Evolutionary conservation across 1,139 yeast species (phyloP), one percentile per base, ranked within the genome.

Genomic region (Fermentozyma sake): DNA sequence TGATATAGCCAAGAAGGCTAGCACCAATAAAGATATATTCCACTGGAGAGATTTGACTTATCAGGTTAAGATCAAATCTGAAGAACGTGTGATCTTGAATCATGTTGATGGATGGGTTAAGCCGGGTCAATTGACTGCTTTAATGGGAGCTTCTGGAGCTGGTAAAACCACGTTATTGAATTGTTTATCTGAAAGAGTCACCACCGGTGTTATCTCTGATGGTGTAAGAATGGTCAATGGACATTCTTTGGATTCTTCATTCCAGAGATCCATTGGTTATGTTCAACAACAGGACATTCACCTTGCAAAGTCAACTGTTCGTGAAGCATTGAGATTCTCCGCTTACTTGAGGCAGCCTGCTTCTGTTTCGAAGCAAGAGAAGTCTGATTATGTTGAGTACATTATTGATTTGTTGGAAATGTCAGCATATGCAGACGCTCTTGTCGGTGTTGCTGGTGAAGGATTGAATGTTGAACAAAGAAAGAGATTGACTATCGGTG

Each of bases 81-180:
- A 73, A 44, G 65, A 72, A n/a, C 67, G 86, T 44, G 68, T 78
- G 22, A 70, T 83, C 42, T 64, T 83, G 48, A 67, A 72, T 44
- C 72, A 73, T 37, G 84, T 83, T 31, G 87, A 81, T 50, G 94
- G 94, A 28, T 83, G 61, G 60, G 59, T 57, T 16, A 52, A 53
- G 34, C 63, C 63, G 1, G 63, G 63, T 23, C 56, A 52, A 31
- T 43, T 46, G 35, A 49, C 41, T 46, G 54, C 44, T 32, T 46
- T 32, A 52, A 63, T 83, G 93, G 94, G 94, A 40, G 82, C 89
- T 12, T 80, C 93, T 13, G 94, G 94, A 58, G 93, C 93, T 28
- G 93, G 93, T 63, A 82, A 82, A 50, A 83, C 93, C 10, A 82
- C 93, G 1, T 47, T 58, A 24, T 62, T 83, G 35, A 86, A 82